Percentiles rank a stretch among this genome's conserved stretches.
Evolutionary conservation across 345 rosid genomes (phyloP).

Genomic region (Aurinia saxatilis): DNA sequence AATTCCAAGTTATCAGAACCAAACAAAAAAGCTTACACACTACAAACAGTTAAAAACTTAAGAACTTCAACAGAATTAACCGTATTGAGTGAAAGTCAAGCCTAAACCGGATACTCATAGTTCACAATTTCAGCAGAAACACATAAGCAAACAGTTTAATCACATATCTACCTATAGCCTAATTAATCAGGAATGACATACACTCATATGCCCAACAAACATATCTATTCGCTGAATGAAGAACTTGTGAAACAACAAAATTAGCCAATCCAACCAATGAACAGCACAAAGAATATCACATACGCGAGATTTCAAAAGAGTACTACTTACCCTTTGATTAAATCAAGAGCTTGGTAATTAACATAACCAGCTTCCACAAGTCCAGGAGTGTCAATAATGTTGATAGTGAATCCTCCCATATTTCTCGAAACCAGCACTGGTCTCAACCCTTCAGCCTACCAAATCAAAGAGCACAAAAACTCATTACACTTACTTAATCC

Average conservation of each 20-base stretch:
- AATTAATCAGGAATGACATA: neutral
- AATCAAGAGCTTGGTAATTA: conserved; percentile 68
- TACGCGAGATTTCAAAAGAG: neutral
- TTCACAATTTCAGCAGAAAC: neutral
- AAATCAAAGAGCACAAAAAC: neutral
- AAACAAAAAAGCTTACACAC: neutral
- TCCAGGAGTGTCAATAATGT: conserved; percentile 76
- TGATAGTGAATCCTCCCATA: conserved; percentile 65
- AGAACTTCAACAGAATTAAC: neutral
- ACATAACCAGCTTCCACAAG: conserved; percentile 87
- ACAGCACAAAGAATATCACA: no score
- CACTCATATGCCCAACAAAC: neutral
- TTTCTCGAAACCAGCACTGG: conserved; percentile 71
- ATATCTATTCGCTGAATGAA: neutral
- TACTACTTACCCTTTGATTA: conserved; percentile 57
- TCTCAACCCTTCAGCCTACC: conserved; percentile 61
- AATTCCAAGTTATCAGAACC: neutral
- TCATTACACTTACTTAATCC: neutral
- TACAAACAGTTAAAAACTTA: neutral
- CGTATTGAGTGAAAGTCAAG: neutral
- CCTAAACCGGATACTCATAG: neutral
- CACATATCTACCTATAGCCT: neutral
- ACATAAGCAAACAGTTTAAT: neutral
- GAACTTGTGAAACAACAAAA: no score
- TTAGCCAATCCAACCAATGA: no score